A percentile compares a stretch with the other conserved stretches of the same genome.
These are phyloP conservation scores for Barnettozyma wickerhamii DNA, from an alignment of 805 yeast species.

Conservation along the genomic window DNA sequence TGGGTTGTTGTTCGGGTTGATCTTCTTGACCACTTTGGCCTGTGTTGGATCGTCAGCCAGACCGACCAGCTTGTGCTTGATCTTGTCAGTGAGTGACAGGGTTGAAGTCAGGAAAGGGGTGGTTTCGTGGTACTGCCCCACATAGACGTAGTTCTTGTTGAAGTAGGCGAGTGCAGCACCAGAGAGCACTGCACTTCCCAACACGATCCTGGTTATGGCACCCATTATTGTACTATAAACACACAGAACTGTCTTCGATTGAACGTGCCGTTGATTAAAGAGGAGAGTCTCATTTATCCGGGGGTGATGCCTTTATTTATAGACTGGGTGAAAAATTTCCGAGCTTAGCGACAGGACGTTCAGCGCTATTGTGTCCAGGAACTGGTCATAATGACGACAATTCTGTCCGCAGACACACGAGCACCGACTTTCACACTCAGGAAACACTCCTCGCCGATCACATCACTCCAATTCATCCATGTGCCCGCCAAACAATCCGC, in stretches of 20 bases:
- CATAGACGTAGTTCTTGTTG: conserved; percentile 2
- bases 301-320: neutral
- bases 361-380: too few species aligned
- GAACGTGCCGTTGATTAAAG: neutral
- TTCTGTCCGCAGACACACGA: conserved; percentile 2
- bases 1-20: conserved; percentile 28
- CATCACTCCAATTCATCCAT: conserved; percentile 24
- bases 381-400: neutral
- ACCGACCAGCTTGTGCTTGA: conserved; percentile 24
- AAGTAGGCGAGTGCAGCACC: neutral
- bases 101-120: conserved; percentile 6
- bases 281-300: neutral
- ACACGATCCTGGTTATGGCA: neutral
- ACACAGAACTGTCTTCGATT: neutral
- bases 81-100: neutral
- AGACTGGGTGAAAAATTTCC: neutral
- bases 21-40: conserved; percentile 37
- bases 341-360: neutral
- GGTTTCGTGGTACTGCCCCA: conserved; percentile 18
- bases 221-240: neutral
- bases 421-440: conserved; percentile 28
- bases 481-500: conserved; percentile 8
- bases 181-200: neutral
- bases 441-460: conserved; percentile 29
- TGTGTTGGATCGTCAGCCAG: conserved; percentile 54